These are phyloP conservation scores for Lachnellula hyalina DNA, from an alignment of 2,329 filamentous ascomycete species.

Conservation along the genomic window DNA sequence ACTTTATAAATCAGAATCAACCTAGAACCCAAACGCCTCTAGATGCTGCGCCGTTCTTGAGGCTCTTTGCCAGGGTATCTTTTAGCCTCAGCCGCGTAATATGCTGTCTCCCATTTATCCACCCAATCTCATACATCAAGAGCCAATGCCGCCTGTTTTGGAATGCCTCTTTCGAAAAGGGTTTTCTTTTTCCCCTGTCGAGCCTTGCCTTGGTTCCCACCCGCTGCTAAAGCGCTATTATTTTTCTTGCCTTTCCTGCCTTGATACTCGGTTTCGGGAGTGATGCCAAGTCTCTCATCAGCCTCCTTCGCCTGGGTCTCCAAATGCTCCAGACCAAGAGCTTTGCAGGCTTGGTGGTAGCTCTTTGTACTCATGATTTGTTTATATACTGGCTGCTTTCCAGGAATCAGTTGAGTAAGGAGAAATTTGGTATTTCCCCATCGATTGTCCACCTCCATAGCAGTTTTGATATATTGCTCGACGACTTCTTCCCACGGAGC, in stretches of 20 bases:
- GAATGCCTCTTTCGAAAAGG: conserved; percentile 18
- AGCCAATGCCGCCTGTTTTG: conserved; percentile 1
- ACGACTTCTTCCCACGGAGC: conserved; percentile 74
- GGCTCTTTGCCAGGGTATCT: background rate
- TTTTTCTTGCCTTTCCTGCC: conserved; percentile 23
- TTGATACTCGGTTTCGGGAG: conserved; percentile 14
- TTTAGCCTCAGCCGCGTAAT: background rate
- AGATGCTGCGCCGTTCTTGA: conserved; percentile 5
- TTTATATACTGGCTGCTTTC: conserved; percentile 62
- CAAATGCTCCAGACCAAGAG: conserved; percentile 60
- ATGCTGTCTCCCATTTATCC: background rate
- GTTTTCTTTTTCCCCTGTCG: conserved; percentile 24
- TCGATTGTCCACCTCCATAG: conserved; percentile 75
- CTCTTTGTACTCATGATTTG: conserved; percentile 60
- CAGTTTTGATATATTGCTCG: conserved; percentile 65
- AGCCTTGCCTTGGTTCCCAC: conserved; percentile 40
- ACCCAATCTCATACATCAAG: background rate
- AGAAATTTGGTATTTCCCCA: conserved; percentile 93
- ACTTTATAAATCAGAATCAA: background rate
- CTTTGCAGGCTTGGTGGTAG: conserved; percentile 64
- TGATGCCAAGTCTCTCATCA: conserved; percentile 42
- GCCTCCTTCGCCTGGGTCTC: conserved; percentile 57
- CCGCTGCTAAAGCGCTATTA: conserved; percentile 42
- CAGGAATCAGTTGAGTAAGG: conserved; percentile 78
- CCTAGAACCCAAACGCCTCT: conserved; percentile 4